Percentiles rank a stretch among this genome's conserved stretches.
Conservation (phyloP, 305 asterid genomes). For the Fraxinus velutina region DNA sequence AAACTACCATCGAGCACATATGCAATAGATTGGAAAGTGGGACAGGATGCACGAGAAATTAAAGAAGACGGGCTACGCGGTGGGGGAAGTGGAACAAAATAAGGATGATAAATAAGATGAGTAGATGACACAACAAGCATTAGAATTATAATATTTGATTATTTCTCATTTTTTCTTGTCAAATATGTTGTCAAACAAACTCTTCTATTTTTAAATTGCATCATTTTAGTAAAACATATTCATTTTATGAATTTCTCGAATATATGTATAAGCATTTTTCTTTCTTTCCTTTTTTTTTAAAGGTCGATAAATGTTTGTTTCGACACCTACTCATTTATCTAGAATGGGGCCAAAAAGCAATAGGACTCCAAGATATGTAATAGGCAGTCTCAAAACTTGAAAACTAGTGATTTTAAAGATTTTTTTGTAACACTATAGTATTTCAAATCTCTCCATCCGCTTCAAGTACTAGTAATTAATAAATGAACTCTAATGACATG, state of each 20-base stretch:
- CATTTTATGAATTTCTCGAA: not conserved
- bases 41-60: not conserved
- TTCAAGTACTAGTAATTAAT: not conserved
- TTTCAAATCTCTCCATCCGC: not conserved
- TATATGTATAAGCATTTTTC: not conserved
- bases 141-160: too few relatives aligned
- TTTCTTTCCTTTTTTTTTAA: not conserved
- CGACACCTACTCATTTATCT: too few relatives aligned
- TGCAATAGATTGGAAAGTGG: not conserved
- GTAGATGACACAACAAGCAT: not conserved
- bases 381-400: not conserved
- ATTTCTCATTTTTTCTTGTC: not conserved
- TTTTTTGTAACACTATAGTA: not conserved
- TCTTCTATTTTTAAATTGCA: not conserved
- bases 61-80: not conserved
- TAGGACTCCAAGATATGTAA: not conserved
- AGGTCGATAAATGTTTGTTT: too few relatives aligned
- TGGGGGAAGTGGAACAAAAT: not conserved
- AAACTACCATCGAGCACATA: not conserved
- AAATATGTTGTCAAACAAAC: not conserved
- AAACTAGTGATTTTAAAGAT: not conserved
- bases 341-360: too few relatives aligned
- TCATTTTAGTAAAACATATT: not conserved
- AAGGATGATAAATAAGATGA: too few relatives aligned
- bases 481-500: not conserved